Percentiles rank a stretch among this genome's conserved stretches.
Conservation (phyloP, 768 basidiomycete genomes). For the Lyophyllum semitale region DNA sequence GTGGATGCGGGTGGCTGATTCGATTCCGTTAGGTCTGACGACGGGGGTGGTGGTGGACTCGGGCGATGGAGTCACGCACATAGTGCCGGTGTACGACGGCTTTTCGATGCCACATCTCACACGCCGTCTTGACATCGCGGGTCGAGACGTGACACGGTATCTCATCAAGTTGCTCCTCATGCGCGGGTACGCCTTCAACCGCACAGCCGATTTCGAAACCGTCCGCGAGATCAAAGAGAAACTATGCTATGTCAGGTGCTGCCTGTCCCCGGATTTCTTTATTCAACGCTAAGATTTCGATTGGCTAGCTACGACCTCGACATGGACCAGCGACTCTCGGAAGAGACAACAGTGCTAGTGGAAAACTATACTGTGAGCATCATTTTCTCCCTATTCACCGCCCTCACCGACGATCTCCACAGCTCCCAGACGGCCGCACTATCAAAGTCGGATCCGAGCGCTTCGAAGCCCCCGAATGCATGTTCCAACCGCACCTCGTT, state of each 20-base stretch:
- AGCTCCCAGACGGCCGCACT: constrained; percentile 93
- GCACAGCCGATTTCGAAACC: constrained; percentile 99
- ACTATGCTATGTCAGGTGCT: constrained; percentile 96
- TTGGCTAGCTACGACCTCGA: constrained; percentile 88
- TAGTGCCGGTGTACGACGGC: constrained; percentile 98
- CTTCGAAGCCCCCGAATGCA: constrained; percentile 98
- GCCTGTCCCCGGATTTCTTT: too few relatives aligned
- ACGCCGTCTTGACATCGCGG: constrained; percentile 93
- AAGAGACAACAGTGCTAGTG: constrained; percentile 95
- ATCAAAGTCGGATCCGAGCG: constrained; percentile 99
- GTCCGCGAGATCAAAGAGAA: constrained; percentile 99
- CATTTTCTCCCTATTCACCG: background rate
- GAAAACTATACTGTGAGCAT: constrained; percentile 88
- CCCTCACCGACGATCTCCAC: constrained; percentile 1
- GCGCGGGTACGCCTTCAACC: constrained; percentile 99
- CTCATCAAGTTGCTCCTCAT: constrained; percentile 98
- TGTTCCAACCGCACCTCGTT: constrained; percentile 99
- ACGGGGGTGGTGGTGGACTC: constrained; percentile 99
- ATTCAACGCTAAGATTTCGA: background rate
- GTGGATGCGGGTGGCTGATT: background rate
- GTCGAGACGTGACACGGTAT: constrained; percentile 97
- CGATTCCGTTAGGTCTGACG: constrained; percentile 74
- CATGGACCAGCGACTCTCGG: constrained; percentile 86
- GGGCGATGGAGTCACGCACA: constrained; percentile 98
- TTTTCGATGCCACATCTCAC: constrained; percentile 95